phyloP scores from a whole-genome alignment of 1,284 basidiomycete species.

The Caloboletus firmus region DNA sequence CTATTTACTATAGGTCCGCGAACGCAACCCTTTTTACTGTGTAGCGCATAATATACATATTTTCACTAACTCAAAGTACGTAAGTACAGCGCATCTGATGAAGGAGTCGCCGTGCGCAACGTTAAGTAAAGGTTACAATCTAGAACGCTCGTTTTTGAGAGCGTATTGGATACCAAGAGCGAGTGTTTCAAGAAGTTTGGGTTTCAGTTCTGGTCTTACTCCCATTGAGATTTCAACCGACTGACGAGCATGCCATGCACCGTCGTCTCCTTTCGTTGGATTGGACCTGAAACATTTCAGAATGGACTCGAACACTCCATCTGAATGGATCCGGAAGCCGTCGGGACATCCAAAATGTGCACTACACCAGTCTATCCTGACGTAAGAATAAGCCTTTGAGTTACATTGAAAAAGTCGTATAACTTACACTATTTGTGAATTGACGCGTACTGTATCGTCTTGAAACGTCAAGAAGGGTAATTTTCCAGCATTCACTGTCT shows the following conservation, averaged over 20 bases:
- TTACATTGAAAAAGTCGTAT: no score
- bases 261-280: neutral
- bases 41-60: no score
- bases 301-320: constrained; percentile 3
- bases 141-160: no score
- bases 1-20: no score
- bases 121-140: no score
- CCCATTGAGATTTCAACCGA: constrained; percentile 20
- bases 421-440: constrained; percentile 16
- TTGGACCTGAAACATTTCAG: constrained; percentile 29
- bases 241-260: neutral
- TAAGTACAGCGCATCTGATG: no score
- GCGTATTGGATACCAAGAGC: no score
- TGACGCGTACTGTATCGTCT: constrained; percentile 5
- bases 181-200: neutral
- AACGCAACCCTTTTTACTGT: no score
- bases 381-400: neutral
- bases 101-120: no score
- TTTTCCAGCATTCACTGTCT: constrained; percentile 18
- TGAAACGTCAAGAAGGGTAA: neutral
- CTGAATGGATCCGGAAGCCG: constrained; percentile 19
- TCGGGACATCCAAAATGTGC: constrained; percentile 29
- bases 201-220: constrained; percentile 8
- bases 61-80: no score
- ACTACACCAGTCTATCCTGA: constrained; percentile 17